A percentile compares a stretch with the other conserved stretches of the same genome.
phyloP scores from a whole-genome alignment of 2,329 filamentous ascomycete species.

The Hymenoscyphus fructigenus region DNA sequence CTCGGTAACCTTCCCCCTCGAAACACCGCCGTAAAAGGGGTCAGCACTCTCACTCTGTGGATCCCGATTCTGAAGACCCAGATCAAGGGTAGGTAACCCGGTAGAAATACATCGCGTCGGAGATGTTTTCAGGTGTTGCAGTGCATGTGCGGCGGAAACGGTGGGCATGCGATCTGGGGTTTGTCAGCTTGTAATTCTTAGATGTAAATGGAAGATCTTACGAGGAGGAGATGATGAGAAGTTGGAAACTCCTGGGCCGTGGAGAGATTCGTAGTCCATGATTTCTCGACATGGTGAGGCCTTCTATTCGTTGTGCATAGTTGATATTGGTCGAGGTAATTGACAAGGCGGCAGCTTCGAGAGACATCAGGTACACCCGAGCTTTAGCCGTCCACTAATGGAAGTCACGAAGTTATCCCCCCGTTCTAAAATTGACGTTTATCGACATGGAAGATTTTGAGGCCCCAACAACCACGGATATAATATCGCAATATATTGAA shows the following conservation, averaged over 20 bases:
- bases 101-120: constrained; percentile 55
- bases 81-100: constrained; percentile 54
- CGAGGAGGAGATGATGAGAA: constrained; percentile 43
- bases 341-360: background rate
- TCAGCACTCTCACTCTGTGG: constrained; percentile 17
- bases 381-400: background rate
- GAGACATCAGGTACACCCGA: background rate
- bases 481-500: background rate
- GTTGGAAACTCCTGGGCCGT: constrained; percentile 60
- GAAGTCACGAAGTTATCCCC: too few species aligned
- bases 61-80: constrained; percentile 41
- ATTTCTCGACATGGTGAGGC: constrained; percentile 15
- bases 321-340: background rate
- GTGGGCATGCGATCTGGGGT: constrained; percentile 70
- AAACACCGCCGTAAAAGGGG: constrained; percentile 55
- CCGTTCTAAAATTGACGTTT: too few species aligned
- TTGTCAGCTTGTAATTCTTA: constrained; percentile 11
- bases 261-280: constrained; percentile 60
- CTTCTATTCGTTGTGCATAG: background rate
- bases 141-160: constrained; percentile 70
- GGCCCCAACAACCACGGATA: background rate
- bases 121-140: constrained; percentile 58
- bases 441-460: too few species aligned
- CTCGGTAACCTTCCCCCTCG: constrained; percentile 77
- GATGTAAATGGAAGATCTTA: constrained; percentile 15